Percentiles rank a stretch among this genome's conserved stretches.
Evolutionary conservation across 805 yeast species (phyloP).

Genomic region (Candida hungchunana): DNA sequence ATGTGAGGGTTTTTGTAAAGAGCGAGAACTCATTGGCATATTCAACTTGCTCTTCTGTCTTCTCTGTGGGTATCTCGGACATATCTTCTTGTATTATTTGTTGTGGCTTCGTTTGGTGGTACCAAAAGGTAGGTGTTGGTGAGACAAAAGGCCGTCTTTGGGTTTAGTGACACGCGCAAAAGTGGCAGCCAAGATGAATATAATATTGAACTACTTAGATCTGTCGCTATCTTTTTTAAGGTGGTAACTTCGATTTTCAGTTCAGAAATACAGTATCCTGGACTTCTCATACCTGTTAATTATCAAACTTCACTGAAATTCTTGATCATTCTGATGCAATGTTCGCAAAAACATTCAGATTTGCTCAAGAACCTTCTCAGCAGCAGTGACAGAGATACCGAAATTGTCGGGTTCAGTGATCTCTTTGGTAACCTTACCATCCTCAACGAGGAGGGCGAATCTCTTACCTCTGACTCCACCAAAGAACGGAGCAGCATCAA

Average conservation of each 20-base stretch:
- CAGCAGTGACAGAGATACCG: slow-evolving; percentile 50
- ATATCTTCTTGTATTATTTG: too few relatives aligned
- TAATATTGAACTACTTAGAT: too few relatives aligned
- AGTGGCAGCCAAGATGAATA: too few relatives aligned
- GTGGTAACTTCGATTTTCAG: too few relatives aligned
- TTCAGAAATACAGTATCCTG: too few relatives aligned
- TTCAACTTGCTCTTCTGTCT: slow-evolving; percentile 5
- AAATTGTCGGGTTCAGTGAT: slow-evolving; percentile 82
- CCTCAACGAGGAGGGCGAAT: slow-evolving; percentile 69
- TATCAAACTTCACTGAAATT: slow-evolving; percentile 1
- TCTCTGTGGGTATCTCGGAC: too few relatives aligned
- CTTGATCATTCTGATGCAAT: background rate
- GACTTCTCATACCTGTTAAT: too few relatives aligned
- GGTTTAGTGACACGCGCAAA: too few relatives aligned
- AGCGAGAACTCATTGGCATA: slow-evolving; percentile 35
- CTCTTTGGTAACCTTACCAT: slow-evolving; percentile 63
- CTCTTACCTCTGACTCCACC: slow-evolving; percentile 76
- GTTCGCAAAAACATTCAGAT: slow-evolving; percentile 7
- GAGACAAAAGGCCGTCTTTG: too few relatives aligned
- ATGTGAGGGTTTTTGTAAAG: slow-evolving; percentile 64
- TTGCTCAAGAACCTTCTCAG: slow-evolving; percentile 33
- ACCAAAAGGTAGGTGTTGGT: too few relatives aligned
- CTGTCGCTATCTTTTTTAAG: too few relatives aligned
- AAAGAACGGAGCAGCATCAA: slow-evolving; percentile 73
- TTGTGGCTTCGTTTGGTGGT: too few relatives aligned